phyloP scores from a whole-genome alignment of 2,329 filamentous ascomycete species.

The Beauveria varroae region DNA sequence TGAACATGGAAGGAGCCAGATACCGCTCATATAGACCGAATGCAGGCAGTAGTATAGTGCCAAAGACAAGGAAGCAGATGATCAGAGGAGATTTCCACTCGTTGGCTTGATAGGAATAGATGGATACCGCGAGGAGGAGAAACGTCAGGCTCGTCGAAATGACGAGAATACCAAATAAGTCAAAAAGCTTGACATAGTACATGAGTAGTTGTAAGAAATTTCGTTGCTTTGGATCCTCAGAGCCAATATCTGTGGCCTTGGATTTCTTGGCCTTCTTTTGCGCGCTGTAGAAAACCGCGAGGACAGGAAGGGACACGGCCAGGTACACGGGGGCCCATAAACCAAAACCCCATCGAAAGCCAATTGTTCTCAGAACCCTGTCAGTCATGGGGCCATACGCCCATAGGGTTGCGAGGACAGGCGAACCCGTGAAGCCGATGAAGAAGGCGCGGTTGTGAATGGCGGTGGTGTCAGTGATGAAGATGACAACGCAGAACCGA shows the following conservation, averaged over 20 bases:
- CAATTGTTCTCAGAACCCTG: conserved; percentile 39
- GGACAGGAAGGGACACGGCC: conserved; percentile 49
- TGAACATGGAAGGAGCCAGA: conserved; percentile 31
- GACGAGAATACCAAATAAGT: conserved; percentile 55
- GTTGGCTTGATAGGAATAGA: conserved; percentile 36
- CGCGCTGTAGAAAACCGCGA: conserved; percentile 38
- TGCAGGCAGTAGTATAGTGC: conserved; percentile 25
- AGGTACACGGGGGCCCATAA: conserved; percentile 58
- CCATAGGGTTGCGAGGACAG: conserved; percentile 59
- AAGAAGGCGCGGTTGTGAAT: conserved; percentile 59
- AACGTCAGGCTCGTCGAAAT: conserved; percentile 53
- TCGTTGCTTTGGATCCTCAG: too few relatives aligned
- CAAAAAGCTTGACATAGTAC: conserved; percentile 54
- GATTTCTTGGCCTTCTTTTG: background rate
- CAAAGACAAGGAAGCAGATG: conserved; percentile 33
- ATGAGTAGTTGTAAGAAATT: conserved; percentile 25
- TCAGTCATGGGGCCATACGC: conserved; percentile 50
- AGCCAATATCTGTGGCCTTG: too few relatives aligned
- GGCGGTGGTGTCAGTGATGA: conserved; percentile 60
- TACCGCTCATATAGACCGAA: conserved; percentile 33
- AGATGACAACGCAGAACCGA: conserved; percentile 41
- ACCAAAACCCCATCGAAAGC: conserved; percentile 62
- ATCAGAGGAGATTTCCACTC: conserved; percentile 35
- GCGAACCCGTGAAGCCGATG: conserved; percentile 56
- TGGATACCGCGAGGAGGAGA: conserved; percentile 60